Percentiles rank a stretch among this genome's conserved stretches.
Conservation (phyloP, 140 eudicot species). For the Flaveria floridana region DNA sequence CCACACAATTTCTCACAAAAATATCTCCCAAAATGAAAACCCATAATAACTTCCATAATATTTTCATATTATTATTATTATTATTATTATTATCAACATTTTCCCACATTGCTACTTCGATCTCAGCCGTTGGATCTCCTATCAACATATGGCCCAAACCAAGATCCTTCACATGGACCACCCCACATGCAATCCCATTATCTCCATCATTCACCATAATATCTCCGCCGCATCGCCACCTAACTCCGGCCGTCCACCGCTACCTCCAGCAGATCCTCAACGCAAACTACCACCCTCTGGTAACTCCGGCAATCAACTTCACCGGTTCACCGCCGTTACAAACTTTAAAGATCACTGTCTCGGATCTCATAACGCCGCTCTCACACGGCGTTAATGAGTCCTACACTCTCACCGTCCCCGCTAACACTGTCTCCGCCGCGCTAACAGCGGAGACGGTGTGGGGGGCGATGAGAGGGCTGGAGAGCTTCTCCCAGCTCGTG, state of each 20-base stretch:
- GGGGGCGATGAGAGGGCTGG: conserved; percentile 97
- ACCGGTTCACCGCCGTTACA: conserved; percentile 43
- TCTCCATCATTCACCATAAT: conserved; percentile 54
- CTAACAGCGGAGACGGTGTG: conserved; percentile 62
- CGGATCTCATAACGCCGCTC: conserved; percentile 44
- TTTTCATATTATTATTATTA: neutral
- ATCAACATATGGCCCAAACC: conserved; percentile 87
- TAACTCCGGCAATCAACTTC: conserved; percentile 37
- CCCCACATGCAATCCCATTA: conserved; percentile 54
- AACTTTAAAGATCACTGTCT: conserved; percentile 40
- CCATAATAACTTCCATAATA: neutral
- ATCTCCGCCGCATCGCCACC: conserved; percentile 49
- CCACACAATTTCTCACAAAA: neutral
- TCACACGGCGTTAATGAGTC: conserved; percentile 67
- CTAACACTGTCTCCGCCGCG: conserved; percentile 33
- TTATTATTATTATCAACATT: neutral
- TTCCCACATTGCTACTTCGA: neutral
- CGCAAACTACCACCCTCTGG: conserved; percentile 51
- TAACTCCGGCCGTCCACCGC: conserved; percentile 60
- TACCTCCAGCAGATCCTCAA: conserved; percentile 54
- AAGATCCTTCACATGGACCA: conserved; percentile 51
- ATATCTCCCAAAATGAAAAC: conserved; percentile 20
- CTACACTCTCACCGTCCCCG: conserved; percentile 61
- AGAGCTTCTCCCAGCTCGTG: conserved; percentile 80
- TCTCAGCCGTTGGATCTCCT: conserved; percentile 50